Percentiles rank a stretch among this genome's conserved stretches.
Evolutionary conservation across 2,329 filamentous ascomycete genomes (phyloP).

Genomic region (Penicillium sp.): DNA sequence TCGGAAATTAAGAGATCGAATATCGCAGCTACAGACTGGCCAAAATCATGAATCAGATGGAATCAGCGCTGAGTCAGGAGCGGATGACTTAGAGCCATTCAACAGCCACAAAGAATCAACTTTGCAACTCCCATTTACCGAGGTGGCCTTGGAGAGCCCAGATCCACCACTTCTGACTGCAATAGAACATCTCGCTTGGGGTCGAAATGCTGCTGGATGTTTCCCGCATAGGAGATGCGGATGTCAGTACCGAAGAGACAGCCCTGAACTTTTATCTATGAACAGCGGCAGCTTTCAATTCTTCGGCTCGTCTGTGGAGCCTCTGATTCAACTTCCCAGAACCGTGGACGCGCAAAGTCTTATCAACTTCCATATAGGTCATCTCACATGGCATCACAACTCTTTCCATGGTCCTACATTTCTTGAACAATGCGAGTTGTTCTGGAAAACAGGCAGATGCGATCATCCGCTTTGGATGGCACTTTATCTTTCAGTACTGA

Average conservation of each 20-base stretch:
- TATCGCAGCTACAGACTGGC: conserved; percentile 24
- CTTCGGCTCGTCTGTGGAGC: conserved; percentile 9
- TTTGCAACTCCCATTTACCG: conserved; percentile 3
- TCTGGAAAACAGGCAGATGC: conserved; percentile 23
- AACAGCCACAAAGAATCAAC: conserved; percentile 6
- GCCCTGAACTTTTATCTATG: conserved; percentile 11
- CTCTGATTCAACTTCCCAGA: conserved; percentile 10
- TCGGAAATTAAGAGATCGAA: conserved; percentile 18
- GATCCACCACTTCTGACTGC: conserved; percentile 32
- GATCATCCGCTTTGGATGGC: conserved; percentile 29
- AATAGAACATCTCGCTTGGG: conserved; percentile 41
- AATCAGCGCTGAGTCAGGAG: neutral
- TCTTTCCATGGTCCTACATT: conserved; percentile 26
- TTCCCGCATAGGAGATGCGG: conserved; percentile 36
- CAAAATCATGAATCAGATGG: conserved; percentile 4
- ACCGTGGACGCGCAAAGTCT: conserved; percentile 19
- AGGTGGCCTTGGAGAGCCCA: conserved; percentile 14
- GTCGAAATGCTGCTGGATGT: conserved; percentile 35
- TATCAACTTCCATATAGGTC: conserved; percentile 23
- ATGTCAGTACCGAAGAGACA: conserved; percentile 25
- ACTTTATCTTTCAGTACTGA: conserved; percentile 25
- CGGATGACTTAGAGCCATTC: conserved; percentile 4
- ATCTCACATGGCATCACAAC: conserved; percentile 29
- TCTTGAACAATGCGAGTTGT: conserved; percentile 26
- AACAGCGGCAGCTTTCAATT: conserved; percentile 12